These are phyloP conservation scores for Trichosanthes truncata DNA, from an alignment of 306 rosid species.

Conservation along the genomic window DNA sequence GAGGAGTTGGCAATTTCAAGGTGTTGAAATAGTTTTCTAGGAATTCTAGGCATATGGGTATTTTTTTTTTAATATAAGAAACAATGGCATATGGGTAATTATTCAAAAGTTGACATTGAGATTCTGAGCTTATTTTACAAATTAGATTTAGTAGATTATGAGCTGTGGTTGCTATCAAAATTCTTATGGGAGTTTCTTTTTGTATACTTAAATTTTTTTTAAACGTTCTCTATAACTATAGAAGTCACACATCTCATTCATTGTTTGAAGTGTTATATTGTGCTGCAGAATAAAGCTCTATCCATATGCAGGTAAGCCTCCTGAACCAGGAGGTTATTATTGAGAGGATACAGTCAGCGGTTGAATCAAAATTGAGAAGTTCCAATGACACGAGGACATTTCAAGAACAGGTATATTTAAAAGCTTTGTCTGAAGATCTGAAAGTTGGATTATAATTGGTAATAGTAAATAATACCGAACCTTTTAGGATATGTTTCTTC, in stretches of 20 bases:
- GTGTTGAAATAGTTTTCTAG: background rate
- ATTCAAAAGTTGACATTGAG: background rate
- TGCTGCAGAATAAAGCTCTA: background rate
- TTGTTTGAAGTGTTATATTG: background rate
- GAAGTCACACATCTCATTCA: background rate
- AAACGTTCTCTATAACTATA: background rate
- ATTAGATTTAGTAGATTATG: background rate
- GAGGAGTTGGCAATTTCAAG: background rate
- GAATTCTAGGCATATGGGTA: background rate
- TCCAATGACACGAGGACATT: slow-evolving; percentile 63
- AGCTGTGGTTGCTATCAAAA: background rate
- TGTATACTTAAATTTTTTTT: background rate
- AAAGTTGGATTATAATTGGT: background rate
- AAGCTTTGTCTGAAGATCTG: background rate
- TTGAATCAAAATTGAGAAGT: slow-evolving; percentile 77
- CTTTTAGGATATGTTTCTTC: background rate
- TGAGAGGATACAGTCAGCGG: slow-evolving; percentile 74
- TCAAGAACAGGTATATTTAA: slow-evolving; percentile 58
- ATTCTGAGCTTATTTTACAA: background rate
- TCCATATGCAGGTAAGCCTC: slow-evolving; percentile 61
- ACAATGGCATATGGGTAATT: background rate
- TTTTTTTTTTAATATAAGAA: no score
- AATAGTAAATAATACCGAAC: background rate
- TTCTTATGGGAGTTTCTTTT: background rate
- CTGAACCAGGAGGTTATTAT: slow-evolving; percentile 80